Percentiles rank a stretch among this genome's conserved stretches.
Conservation (phyloP, 2,329 filamentous ascomycete species). For the Penicillium sp. region DNA sequence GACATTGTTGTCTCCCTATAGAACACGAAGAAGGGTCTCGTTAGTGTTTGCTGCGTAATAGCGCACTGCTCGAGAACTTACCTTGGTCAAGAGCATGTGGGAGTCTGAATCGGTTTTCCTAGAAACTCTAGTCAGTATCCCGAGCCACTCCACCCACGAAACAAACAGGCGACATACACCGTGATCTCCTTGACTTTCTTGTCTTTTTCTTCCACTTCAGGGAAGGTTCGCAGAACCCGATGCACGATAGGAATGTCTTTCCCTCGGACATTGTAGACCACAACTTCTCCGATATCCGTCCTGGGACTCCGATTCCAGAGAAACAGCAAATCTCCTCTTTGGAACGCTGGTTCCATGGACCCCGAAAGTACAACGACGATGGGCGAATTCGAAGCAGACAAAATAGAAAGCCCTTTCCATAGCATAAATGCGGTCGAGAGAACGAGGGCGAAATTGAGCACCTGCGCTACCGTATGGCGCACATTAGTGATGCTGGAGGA, state of each 20-base stretch:
- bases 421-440: conserved; percentile 80
- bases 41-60: not conserved
- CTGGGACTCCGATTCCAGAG: conserved; percentile 57
- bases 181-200: conserved; percentile 34
- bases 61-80: conserved; percentile 10
- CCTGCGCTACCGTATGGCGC: conserved; percentile 71
- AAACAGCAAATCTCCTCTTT: conserved; percentile 58
- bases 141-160: not conserved
- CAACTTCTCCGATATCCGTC: conserved; percentile 64
- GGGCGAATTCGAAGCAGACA: conserved; percentile 65
- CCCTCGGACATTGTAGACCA: conserved; percentile 69
- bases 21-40: no score
- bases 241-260: conserved; percentile 99
- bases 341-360: conserved; percentile 64
- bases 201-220: conserved; percentile 38
- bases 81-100: conserved; percentile 72
- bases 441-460: conserved; percentile 86
- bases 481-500: conserved; percentile 56
- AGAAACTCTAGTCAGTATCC: conserved; percentile 5
- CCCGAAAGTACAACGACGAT: conserved; percentile 62
- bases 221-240: conserved; percentile 68
- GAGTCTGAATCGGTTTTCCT: conserved; percentile 25
- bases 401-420: conserved; percentile 81
- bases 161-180: conserved; percentile 20
- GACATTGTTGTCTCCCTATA: conserved; percentile 78